phyloP scores from a whole-genome alignment of 495 filamentous ascomycete genomes.

The Hypoxylon intermedium region DNA sequence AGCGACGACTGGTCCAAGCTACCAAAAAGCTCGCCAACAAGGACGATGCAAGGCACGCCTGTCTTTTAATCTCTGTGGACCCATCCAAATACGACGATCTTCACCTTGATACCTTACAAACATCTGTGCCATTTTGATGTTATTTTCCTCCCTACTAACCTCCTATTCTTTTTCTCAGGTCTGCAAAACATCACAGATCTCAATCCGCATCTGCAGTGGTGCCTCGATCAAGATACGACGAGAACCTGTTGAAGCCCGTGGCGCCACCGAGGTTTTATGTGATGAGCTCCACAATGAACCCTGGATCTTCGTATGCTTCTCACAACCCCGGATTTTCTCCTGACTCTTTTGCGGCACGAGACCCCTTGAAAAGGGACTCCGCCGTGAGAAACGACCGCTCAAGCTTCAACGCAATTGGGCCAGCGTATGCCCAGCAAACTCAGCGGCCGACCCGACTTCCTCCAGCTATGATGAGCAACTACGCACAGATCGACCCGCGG shows the following conservation, averaged over 20 bases:
- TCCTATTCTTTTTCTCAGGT: slow-evolving; percentile 29
- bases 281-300: slow-evolving; percentile 26
- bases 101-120: slow-evolving; percentile 21
- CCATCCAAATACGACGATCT: slow-evolving; percentile 39
- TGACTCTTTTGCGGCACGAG: slow-evolving; percentile 26
- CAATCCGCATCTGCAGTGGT: slow-evolving; percentile 26
- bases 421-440: slow-evolving; percentile 24
- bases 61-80: slow-evolving; percentile 40
- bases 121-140: slow-evolving; percentile 20
- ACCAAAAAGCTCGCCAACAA: slow-evolving; percentile 17
- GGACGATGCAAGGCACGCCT: slow-evolving; percentile 34
- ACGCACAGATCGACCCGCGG: slow-evolving; percentile 42
- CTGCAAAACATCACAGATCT: slow-evolving; percentile 30
- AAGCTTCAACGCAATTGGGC: slow-evolving; percentile 25
- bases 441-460: slow-evolving; percentile 29
- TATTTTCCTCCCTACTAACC: slow-evolving; percentile 31
- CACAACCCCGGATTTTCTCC: slow-evolving; percentile 22
- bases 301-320: slow-evolving; percentile 20
- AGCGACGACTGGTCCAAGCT: slow-evolving; percentile 20
- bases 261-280: slow-evolving; percentile 2
- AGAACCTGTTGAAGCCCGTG: slow-evolving; percentile 20
- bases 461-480: slow-evolving; percentile 38
- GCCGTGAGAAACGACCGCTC: slow-evolving; percentile 27
- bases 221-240: slow-evolving; percentile 26
- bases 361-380: slow-evolving; percentile 3